A percentile compares a stretch with the other conserved stretches of the same genome.
Evolutionary conservation across 1,139 yeast genomes (phyloP).

Genomic region (Zygoascus meyerae): DNA sequence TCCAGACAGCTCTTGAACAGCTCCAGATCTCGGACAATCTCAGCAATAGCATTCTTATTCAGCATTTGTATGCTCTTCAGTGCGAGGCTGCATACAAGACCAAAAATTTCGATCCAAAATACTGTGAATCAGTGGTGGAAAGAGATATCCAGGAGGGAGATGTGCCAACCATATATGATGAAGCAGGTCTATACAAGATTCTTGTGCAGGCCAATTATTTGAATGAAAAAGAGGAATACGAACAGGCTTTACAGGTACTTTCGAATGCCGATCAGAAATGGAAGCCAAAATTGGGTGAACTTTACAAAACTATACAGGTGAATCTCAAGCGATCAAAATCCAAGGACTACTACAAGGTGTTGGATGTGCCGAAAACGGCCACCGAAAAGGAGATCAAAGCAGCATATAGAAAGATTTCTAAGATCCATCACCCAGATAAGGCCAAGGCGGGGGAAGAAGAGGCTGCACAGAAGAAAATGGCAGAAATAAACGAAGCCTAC

Average conservation of each 20-base stretch:
- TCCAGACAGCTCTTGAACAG: constrained; percentile 24
- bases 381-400: constrained; percentile 68
- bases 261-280: constrained; percentile 29
- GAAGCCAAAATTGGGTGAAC: constrained; percentile 43
- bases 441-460: constrained; percentile 63
- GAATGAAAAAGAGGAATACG: constrained; percentile 10
- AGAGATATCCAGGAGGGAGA: constrained; percentile 3
- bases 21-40: constrained; percentile 9
- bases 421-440: constrained; percentile 89
- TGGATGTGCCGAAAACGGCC: constrained; percentile 65
- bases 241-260: constrained; percentile 5
- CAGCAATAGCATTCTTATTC: background rate
- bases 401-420: constrained; percentile 74
- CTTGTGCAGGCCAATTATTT: constrained; percentile 43
- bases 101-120: constrained; percentile 2
- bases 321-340: constrained; percentile 48
- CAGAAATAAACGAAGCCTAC: constrained; percentile 88
- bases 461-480: constrained; percentile 77
- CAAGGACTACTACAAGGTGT: constrained; percentile 74
- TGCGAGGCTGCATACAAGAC: constrained; percentile 10
- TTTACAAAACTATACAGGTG: constrained; percentile 49
- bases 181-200: constrained; percentile 15
- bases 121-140: constrained; percentile 1
- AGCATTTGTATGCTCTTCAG: constrained; percentile 2
- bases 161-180: constrained; percentile 1